These are phyloP conservation scores for Suhomyces maxii DNA, from an alignment of 1,139 yeast genomes.

Conservation along the genomic window DNA sequence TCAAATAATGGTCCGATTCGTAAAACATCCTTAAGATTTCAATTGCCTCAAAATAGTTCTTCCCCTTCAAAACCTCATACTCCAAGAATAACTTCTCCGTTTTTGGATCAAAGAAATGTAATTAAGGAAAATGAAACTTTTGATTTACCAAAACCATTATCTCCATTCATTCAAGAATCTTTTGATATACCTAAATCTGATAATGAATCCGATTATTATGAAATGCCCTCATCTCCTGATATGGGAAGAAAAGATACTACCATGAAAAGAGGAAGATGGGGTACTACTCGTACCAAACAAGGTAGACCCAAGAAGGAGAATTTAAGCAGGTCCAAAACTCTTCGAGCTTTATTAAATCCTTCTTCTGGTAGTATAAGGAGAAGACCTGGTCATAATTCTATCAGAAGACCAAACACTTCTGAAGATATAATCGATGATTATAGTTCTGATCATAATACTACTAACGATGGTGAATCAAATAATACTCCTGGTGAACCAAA, in stretches of 20 bases:
- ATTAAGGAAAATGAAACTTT: conserved; percentile 25
- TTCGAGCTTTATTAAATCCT: conserved; percentile 33
- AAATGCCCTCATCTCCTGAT: conserved; percentile 3
- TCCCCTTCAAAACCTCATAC: conserved; percentile 2
- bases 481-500: conserved; percentile 24
- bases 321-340: conserved; percentile 48
- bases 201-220: conserved; percentile 10
- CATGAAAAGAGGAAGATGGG: conserved; percentile 85
- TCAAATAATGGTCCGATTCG: conserved; percentile 5
- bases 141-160: conserved; percentile 19
- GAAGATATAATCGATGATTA: conserved; percentile 31
- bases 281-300: conserved; percentile 76
- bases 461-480: conserved; percentile 18
- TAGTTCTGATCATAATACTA: conserved; percentile 17
- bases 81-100: conserved; percentile 23
- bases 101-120: conserved; percentile 22
- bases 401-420: conserved; percentile 24
- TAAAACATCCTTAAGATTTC: conserved; percentile 12
- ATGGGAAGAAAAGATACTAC: conserved; percentile 20
- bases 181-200: conserved; percentile 11
- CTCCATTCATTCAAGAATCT: conserved; percentile 19
- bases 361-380: conserved; percentile 7
- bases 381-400: conserved; percentile 13
- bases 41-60: conserved; percentile 7
- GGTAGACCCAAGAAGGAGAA: conserved; percentile 60